Base-by-base conservation (phyloP, 176 grass and related monocot genomes). In the Zoysia pacifica region DNA sequence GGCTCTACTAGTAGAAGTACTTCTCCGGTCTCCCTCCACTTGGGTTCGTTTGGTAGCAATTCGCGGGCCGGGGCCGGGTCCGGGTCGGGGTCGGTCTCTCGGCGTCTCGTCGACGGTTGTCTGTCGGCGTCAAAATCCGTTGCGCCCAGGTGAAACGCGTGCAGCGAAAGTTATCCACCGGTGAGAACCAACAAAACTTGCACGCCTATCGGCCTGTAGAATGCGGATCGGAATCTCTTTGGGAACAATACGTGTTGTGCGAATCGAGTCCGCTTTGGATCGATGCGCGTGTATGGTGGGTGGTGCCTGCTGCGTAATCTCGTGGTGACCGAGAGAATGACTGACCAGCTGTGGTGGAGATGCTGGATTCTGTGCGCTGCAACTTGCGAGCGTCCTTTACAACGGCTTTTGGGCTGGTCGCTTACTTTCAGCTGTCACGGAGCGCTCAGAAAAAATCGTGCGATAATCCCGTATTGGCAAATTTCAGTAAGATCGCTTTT, bases 121-220 rank as follows among this genome's bases (percentile, higher is more conserved):
- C 39, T 40, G 75, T 78, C 14, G 47, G 44, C 40, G 38, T 79
- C 63, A 50, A 48, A n/a, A 65, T 65, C 75, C 45, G 71, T 73
- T 56, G 38, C 39, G 13, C 16, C 4, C 46, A 51, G 75, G 35
- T 65, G 74, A 11, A 48, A 20, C 58, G 20, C 58, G 19, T 10
- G 19, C 58, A 61, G 19, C 12, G 3, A 18, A 50, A 63, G 60
- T 52, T 20, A 65, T 51, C 75, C 4, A n/a, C 28, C 28, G 28
- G 28, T 28, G 39, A 43, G 10, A 28, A 61, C 7, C 1, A 76
- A 61, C 7, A 28, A 75, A 37, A n/a, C 15, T 47, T 40, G 61
- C 47, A 28, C 60, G 36, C 12, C 18, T 65, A 65, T 39, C 35
- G 45, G 13, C 10, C 14, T 15, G 7, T 38, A 6, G 59, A 9